Conservation (phyloP, 164 flowering plant genomes). For the Pachysandra terminalis region DNA sequence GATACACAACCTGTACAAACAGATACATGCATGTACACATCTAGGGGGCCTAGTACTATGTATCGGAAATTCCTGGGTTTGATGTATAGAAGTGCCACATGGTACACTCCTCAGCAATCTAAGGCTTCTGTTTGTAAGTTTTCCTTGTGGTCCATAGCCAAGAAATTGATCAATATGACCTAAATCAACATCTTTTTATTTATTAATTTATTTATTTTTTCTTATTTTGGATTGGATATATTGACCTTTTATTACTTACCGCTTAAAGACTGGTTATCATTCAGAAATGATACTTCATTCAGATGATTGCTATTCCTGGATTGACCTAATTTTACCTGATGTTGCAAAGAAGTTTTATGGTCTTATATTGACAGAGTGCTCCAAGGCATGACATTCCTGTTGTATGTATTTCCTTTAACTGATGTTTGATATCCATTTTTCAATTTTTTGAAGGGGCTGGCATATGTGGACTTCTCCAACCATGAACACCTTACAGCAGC, state of each 20-base stretch:
- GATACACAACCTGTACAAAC: neutral
- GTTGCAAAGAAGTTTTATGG: no score
- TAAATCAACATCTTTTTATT: no score
- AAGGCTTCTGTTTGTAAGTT: neutral
- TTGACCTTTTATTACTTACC: no score
- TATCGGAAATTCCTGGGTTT: no score
- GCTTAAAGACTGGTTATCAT: no score
- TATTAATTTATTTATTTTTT: no score
- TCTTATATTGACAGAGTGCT: neutral
- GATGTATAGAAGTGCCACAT: neutral
- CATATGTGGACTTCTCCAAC: conserved; percentile 86
- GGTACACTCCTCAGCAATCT: neutral
- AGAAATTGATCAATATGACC: neutral
- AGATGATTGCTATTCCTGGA: no score
- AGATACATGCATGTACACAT: neutral
- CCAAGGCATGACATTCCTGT: neutral
- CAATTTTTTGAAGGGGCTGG: conserved; percentile 60
- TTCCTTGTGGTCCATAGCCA: neutral
- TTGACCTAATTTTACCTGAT: no score
- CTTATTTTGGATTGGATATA: no score
- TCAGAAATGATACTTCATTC: no score
- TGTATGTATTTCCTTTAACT: no score
- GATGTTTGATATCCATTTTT: neutral
- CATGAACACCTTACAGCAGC: conserved; percentile 73
- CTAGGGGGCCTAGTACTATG: neutral